Conservation (phyloP, 1,139 yeast genomes). For the Taiozyma sp. region DNA sequence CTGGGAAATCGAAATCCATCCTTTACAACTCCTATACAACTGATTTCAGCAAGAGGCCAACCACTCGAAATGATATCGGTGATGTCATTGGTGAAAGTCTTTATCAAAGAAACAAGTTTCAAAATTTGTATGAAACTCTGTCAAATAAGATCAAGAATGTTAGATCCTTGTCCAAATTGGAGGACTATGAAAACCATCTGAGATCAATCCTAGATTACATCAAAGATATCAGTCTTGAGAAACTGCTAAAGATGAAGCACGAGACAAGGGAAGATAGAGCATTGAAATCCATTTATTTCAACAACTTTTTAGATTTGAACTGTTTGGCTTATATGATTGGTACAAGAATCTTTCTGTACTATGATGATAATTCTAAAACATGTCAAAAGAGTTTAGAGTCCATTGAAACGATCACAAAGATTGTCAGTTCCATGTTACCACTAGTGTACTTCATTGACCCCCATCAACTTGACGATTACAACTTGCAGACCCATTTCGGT, state of each 20-base stretch:
- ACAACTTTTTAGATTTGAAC: slow-evolving; percentile 7
- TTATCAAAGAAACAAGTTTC: background rate
- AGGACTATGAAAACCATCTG: slow-evolving; percentile 1
- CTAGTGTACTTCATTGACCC: slow-evolving; percentile 9
- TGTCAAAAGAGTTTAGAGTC: background rate
- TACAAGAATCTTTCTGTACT: background rate
- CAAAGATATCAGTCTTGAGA: slow-evolving; percentile 2
- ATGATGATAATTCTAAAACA: background rate
- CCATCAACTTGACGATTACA: slow-evolving; percentile 7
- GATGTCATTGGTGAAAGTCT: background rate
- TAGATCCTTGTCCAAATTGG: slow-evolving; percentile 2
- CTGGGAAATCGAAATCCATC: slow-evolving; percentile 1
- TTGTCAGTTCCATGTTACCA: slow-evolving; percentile 4
- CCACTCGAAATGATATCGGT: background rate
- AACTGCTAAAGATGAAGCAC: slow-evolving; percentile 3
- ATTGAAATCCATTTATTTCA: slow-evolving; percentile 2
- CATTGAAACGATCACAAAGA: slow-evolving; percentile 2
- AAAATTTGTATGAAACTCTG: background rate
- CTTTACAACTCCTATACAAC: slow-evolving; percentile 6
- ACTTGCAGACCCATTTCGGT: slow-evolving; percentile 8
- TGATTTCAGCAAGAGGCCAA: background rate
- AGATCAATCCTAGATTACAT: slow-evolving; percentile 1
- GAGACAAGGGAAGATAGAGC: slow-evolving; percentile 2
- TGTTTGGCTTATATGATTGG: slow-evolving; percentile 8
- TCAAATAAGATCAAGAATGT: slow-evolving; percentile 7